phyloP scores from a whole-genome alignment of 345 rosid species.

The Sisymbrium altissimum region DNA sequence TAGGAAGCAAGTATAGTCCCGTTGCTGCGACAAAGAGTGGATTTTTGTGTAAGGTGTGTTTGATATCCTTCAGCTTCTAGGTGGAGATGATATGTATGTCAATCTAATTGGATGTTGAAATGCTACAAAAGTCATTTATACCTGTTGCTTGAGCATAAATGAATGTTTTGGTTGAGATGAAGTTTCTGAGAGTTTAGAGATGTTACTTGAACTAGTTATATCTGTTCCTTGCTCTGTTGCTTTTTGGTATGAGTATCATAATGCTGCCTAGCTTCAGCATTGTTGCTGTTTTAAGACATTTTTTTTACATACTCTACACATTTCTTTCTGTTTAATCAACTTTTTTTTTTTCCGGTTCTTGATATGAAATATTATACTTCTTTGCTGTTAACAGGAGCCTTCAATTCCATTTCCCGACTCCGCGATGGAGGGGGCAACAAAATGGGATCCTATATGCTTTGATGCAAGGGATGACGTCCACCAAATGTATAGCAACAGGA shows the following conservation, averaged over 20 bases:
- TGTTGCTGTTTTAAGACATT: not conserved
- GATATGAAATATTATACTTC: not conserved
- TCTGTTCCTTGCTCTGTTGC: not conserved
- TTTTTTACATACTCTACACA: not conserved
- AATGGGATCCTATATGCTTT: slow-evolving; percentile 70
- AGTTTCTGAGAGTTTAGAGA: not conserved
- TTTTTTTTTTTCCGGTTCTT: not conserved
- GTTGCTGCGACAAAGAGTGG: slow-evolving; percentile 1
- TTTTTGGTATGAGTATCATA: not conserved
- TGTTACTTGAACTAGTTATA: not conserved
- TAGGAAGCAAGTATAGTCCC: not conserved
- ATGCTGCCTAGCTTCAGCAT: not conserved
- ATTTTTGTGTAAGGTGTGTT: slow-evolving; percentile 25
- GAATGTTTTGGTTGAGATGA: not conserved
- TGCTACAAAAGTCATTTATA: not conserved
- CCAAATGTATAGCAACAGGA: slow-evolving; percentile 43
- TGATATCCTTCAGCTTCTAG: not conserved
- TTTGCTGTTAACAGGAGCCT: slow-evolving; percentile 49
- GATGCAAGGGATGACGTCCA: slow-evolving; percentile 46
- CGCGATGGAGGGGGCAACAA: slow-evolving; percentile 86
- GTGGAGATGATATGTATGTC: not conserved
- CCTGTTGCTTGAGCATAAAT: not conserved
- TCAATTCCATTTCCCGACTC: slow-evolving; percentile 50
- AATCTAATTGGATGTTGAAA: not conserved
- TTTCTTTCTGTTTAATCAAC: not conserved